Evolutionary conservation across 495 filamentous ascomycete species (phyloP).

Genomic region (Neurospora pannonica): DNA sequence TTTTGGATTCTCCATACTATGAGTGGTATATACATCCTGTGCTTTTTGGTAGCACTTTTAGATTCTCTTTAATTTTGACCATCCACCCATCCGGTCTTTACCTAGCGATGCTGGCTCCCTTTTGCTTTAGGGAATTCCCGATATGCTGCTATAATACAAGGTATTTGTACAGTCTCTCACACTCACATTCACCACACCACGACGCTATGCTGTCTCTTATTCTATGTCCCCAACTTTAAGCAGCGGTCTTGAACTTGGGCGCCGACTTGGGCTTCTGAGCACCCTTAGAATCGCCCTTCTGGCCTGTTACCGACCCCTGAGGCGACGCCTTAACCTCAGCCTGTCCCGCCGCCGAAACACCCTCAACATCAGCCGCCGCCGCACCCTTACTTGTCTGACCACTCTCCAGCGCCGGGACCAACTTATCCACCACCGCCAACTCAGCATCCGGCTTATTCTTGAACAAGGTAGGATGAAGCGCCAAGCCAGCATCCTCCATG

Average conservation of each 20-base stretch:
- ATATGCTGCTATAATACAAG: background rate
- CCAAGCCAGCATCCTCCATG: slow-evolving; percentile 47
- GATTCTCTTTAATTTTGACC: background rate
- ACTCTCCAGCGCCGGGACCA: slow-evolving; percentile 15
- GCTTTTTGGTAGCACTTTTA: background rate
- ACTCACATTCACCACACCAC: background rate
- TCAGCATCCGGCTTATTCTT: slow-evolving; percentile 31
- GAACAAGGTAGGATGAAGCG: slow-evolving; percentile 24
- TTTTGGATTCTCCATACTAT: background rate
- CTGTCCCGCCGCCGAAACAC: background rate
- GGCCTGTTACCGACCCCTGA: background rate
- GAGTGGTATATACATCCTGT: background rate
- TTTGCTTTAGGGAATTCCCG: background rate
- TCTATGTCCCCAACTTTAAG: background rate
- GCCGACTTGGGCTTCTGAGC: background rate
- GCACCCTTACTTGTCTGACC: slow-evolving; percentile 6
- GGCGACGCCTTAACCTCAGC: background rate
- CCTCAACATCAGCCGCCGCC: background rate
- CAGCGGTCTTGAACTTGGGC: background rate
- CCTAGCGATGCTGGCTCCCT: background rate
- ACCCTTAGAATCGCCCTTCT: background rate
- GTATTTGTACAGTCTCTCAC: background rate
- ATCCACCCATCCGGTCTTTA: background rate
- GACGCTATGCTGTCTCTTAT: background rate
- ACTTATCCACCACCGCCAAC: slow-evolving; percentile 32